phyloP scores from a whole-genome alignment of 228 moss, liverwort and hornwort species.

The Sphagnum fallax region DNA sequence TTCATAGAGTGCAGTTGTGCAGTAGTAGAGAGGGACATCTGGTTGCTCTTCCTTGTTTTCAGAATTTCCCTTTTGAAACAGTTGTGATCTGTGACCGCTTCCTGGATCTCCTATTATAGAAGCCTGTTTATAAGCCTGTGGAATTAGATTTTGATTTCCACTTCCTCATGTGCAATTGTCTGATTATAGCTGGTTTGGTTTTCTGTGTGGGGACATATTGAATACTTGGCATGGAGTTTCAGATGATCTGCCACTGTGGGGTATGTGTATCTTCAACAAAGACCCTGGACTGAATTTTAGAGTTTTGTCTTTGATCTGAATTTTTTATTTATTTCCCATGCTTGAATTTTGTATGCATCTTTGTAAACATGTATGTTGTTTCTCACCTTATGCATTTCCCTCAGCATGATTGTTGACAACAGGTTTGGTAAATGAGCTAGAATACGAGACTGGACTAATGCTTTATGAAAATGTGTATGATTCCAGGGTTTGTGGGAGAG shows the following conservation, averaged over 20 bases:
- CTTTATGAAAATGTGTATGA: not conserved
- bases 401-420: not conserved
- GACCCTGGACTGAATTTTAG: not conserved
- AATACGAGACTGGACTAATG: no score
- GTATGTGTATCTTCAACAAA: constrained; percentile 11
- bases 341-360: not conserved
- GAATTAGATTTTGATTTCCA: no score
- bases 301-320: not conserved
- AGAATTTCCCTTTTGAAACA: no score
- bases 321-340: not conserved
- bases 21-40: no score
- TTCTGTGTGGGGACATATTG: no score
- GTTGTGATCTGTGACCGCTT: no score
- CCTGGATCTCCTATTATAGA: no score
- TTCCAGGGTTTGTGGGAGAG: constrained; percentile 49
- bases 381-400: not conserved
- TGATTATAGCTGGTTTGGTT: no score
- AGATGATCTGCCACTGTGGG: constrained; percentile 65
- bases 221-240: not conserved
- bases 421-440: not conserved
- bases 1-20: no score
- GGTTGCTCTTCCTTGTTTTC: no score
- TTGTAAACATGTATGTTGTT: not conserved
- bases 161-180: no score
- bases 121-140: no score